Conservation (phyloP, 768 basidiomycete species). For the Phallus indusiatus region DNA sequence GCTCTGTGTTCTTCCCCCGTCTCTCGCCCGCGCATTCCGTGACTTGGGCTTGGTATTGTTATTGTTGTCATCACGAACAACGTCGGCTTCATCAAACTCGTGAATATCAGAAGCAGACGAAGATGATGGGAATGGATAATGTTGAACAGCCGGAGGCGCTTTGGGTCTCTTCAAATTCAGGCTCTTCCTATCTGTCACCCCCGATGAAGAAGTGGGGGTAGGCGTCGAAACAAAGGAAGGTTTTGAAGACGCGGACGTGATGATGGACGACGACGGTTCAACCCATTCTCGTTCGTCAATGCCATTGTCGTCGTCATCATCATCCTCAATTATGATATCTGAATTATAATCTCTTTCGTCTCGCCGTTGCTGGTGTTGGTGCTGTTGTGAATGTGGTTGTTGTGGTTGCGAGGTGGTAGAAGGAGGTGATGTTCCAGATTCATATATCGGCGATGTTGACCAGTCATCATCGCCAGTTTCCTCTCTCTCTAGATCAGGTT, state of each 20-base stretch:
- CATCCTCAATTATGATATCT: constrained; percentile 26
- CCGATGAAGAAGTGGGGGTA: not conserved
- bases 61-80: not conserved
- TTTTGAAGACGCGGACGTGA: constrained; percentile 37
- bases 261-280: too few relatives aligned
- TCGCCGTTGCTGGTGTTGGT: not conserved
- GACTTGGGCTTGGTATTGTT: constrained; percentile 10
- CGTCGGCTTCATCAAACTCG: not conserved
- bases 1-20: constrained; percentile 78
- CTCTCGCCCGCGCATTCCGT: constrained; percentile 64
- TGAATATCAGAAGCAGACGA: constrained; percentile 4
- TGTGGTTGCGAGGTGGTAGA: constrained; percentile 18
- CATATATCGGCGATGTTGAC: constrained; percentile 14
- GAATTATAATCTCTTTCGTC: constrained; percentile 16
- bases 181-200: not conserved
- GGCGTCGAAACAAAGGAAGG: constrained; percentile 14
- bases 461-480: constrained; percentile 10
- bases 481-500: constrained; percentile 57
- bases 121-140: constrained; percentile 54
- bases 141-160: constrained; percentile 25
- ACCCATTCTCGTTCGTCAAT: constrained; percentile 37
- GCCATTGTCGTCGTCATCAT: constrained; percentile 26
- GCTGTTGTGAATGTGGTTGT: too few relatives aligned
- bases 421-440: constrained; percentile 9
- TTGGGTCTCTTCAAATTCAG: constrained; percentile 7